Evolutionary conservation across 2,329 filamentous ascomycete genomes (phyloP), one percentile per base, ranked within the genome.

Genomic region (Fusarium hostae): DNA sequence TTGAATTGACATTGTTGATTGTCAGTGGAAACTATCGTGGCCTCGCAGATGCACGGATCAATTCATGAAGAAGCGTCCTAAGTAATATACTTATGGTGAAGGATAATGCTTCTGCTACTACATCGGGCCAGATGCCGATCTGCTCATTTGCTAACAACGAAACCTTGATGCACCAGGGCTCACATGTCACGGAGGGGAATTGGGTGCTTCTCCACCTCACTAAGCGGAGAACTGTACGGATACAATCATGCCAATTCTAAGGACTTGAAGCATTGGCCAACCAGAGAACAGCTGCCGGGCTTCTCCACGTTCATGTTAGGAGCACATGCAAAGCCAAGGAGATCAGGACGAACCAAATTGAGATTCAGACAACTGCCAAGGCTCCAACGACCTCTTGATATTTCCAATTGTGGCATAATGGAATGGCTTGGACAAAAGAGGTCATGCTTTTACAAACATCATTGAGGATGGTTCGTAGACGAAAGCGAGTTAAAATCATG

Each of bases 231-330:
- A 52, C 54, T 58, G 58, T 18, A 39, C 41, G 34, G 35, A 28
- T 34, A 40, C 41, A 51, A n/a, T 43, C 37, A 24, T 44, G 39
- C 22, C 22, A 45, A 12, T 41, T 32, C 26, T 22, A 44, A 52
- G 26, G 44, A 41, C n/a, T 52, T 48, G 32, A 51, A 47, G 47
- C 45, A 68, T 59, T 71, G 59, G n/a, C 67, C 63, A 71, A 61
- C 63, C 58, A 66, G 58, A 60, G 41, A 45, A 34, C 28, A 20
- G 22, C 5, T 11, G 20, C 24, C 26, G 30, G 32, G 26, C 20
- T 44, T 26, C 26, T 22, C 26, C 24, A 43, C 16, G 34, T 41
- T 43, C 30, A 20, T 10, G n/a, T 41, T 11, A 16, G 13, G 28
- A 35, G 40, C 28, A 55, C 34, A 43, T 28, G 50, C n/a, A 13